phyloP scores from a whole-genome alignment of 805 yeast species.

The Metschnikowia cerradonensis region DNA sequence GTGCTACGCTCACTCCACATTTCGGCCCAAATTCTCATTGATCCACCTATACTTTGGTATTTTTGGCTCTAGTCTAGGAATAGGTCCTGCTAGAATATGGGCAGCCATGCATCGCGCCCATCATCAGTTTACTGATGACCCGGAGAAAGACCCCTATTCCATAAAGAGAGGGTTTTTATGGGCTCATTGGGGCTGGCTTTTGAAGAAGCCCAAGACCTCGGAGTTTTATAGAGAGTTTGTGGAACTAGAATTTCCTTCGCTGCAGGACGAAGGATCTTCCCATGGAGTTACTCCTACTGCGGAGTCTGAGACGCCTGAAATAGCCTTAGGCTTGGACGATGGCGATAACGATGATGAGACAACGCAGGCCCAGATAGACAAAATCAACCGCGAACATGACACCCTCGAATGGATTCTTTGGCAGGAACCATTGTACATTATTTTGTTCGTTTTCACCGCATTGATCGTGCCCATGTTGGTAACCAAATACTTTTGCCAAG shows the following conservation, averaged over 20 bases:
- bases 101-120: constrained; percentile 82
- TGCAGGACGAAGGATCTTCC: not conserved
- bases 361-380: constrained; percentile 5
- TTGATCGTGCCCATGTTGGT: constrained; percentile 29
- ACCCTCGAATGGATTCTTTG: constrained; percentile 27
- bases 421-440: constrained; percentile 31
- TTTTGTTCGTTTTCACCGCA: constrained; percentile 28
- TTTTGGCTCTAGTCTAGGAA: constrained; percentile 67
- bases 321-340: constrained; percentile 11
- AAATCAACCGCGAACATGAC: constrained; percentile 8
- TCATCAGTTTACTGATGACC: constrained; percentile 78
- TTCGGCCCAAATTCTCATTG: constrained; percentile 25
- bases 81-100: constrained; percentile 79
- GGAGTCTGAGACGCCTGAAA: not conserved
- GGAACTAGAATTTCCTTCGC: constrained; percentile 33
- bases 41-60: constrained; percentile 51
- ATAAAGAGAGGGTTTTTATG: constrained; percentile 75
- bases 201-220: constrained; percentile 50
- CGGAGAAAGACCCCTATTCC: constrained; percentile 84
- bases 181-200: constrained; percentile 88
- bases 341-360: constrained; percentile 5
- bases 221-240: constrained; percentile 32
- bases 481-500: constrained; percentile 25
- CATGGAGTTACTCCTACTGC: not conserved
- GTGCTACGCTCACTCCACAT: constrained; percentile 39